Evolutionary conservation across 371 early-diverging fungal species (phyloP), one percentile per base, ranked within the genome.

Genomic region (Mortierella sp.): DNA sequence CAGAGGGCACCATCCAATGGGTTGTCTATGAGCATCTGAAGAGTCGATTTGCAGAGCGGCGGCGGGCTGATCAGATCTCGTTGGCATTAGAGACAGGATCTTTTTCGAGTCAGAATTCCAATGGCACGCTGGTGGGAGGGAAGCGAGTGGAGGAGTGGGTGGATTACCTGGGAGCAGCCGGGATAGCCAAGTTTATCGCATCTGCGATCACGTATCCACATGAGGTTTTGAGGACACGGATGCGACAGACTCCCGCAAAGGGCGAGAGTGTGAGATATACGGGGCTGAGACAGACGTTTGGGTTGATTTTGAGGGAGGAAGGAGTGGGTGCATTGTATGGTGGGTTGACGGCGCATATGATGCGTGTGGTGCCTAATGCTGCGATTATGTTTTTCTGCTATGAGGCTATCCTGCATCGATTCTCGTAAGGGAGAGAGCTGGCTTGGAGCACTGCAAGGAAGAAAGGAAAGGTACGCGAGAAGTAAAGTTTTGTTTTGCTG

Each of bases 281-380:
- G 11, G 97, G 98, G 0, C 81, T 99, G 68, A 88, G 89, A 73
- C 96, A 96, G 78, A 91, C 94, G 21, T 89, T 95, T 34, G 89
- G 89, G 50, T 87, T 95, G 45, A 95, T 98, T 10, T 90, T 92
- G 31, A 91, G 89, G 60, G 97, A 97, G 83, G 99, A 99, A 88
- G 98, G 99, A 60, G 44, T 95, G 0, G 90, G 88, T 50, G 97
- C 96, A 7, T 88, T 98, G 38, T 99, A 99, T 87, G 97, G 98
- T 72, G 99, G 99, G 34, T 92, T 99, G 79, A 95, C 97, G 13
- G 97, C 98, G 10, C 99, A 98, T 87, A 89, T 99, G 80, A 87
- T 98, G 91, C 93, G 99, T 50, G 97, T 97, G 1, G 99, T 99
- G 7, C 99, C 99, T 16, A 98, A 98, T 87, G 97, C 98, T 2